Evolutionary conservation across 768 basidiomycete species (phyloP).

Genomic region (Coprinellus aureogranulatus): DNA sequence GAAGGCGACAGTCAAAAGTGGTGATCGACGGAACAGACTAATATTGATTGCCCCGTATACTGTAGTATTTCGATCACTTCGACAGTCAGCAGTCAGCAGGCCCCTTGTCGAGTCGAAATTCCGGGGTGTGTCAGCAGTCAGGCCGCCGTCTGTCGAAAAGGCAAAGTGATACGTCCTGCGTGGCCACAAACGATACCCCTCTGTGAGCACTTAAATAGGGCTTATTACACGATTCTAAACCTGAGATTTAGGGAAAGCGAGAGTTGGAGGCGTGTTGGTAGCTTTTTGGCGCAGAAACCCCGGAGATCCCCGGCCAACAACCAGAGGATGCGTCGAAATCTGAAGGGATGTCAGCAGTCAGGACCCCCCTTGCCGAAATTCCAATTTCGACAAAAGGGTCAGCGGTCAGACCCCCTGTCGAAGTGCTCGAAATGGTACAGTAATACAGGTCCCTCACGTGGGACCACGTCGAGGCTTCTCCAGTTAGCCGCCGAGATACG

Average conservation of each 20-base stretch:
- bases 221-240: no score
- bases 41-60: constrained; percentile 5
- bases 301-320: no score
- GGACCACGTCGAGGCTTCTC: background rate
- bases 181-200: no score
- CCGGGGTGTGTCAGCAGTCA: background rate
- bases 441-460: background rate
- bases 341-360: background rate
- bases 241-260: no score
- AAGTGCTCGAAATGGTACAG: background rate
- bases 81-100: background rate
- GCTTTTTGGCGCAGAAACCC: no score
- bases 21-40: background rate
- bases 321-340: no score
- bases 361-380: background rate
- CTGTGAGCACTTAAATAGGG: no score
- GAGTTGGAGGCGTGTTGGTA: no score
- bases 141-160: background rate
- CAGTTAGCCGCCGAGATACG: background rate
- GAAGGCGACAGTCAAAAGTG: no score
- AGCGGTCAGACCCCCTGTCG: background rate
- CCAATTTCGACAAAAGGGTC: background rate
- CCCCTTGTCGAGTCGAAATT: background rate
- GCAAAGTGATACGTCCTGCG: no score
- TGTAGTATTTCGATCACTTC: background rate